Base-by-base conservation (phyloP, 1,284 basidiomycete genomes). In the Cryptococcus sp. region DNA sequence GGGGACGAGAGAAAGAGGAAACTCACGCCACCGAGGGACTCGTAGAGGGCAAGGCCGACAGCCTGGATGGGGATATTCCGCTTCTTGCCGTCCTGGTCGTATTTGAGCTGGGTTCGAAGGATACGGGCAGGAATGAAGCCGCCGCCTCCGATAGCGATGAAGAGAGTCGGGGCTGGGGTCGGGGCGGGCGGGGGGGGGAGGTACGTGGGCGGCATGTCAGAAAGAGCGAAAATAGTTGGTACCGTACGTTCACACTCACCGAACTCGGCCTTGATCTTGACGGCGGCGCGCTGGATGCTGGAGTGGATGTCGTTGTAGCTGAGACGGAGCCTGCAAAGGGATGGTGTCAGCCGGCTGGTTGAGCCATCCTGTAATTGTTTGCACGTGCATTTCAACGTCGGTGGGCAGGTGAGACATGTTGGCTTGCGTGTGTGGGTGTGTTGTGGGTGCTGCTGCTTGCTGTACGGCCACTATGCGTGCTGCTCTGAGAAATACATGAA, bases 101-200 rank as follows among this genome's bases (percentile, higher is more conserved):
- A 83, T 72, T 91, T 89, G 63, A 94, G 79, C 79, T 93, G 93
- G 0, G 92, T 94, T 48, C 93, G 85, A 84, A 95, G 83, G 52
- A 95, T 89, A 60, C 92, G 87, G 24, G 93, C 91, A 46, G 93
- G 92, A 78, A 95, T 92, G 80, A 95, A 95, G 40, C 92, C 92
- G 50, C 92, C 76, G 37, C 76, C 76, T 13, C 76, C 76, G 55
- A 78, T 78, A 45, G 76, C 76, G 55, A 72, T 73, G 64, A 72
- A 72, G 43, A 74, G 59, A 45, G 68, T 66, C 9, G 72, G 71
- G 1, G 68, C 72, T 75, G 50, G 24, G 36, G 35, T 2, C 23
- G 46, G 46, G 20, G 28, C 18, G 36, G 33, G 15, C 8, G 12
- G 15, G 33, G 46, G 13, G n/a, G 50, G 37, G 28, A 42, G 39